phyloP scores from a whole-genome alignment of 2,329 filamentous ascomycete genomes.

The Boeremia exigua region DNA sequence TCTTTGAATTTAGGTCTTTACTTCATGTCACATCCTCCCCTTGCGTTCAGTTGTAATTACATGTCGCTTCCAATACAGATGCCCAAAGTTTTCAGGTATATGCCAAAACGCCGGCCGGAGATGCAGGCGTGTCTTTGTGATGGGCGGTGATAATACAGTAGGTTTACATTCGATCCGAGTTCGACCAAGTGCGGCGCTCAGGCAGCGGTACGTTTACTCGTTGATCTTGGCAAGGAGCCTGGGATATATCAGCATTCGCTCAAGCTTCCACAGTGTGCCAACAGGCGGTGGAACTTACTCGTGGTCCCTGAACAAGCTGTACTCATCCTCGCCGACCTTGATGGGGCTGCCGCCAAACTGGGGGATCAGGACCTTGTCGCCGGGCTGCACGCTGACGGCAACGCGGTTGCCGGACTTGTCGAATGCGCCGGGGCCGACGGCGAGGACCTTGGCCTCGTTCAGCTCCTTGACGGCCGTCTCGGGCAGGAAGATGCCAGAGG shows the following conservation, averaged over 20 bases:
- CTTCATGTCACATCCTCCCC: constrained; percentile 7
- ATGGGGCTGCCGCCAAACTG: constrained; percentile 94
- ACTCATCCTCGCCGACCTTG: constrained; percentile 98
- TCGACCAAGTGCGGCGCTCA: neutral
- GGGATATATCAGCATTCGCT: constrained; percentile 4
- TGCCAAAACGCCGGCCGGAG: constrained; percentile 36
- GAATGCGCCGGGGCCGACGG: constrained; percentile 86
- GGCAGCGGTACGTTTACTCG: constrained; percentile 65
- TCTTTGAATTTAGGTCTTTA: constrained; percentile 22
- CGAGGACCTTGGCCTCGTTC: constrained; percentile 95
- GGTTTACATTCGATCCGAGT: constrained; percentile 24
- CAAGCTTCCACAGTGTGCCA: neutral
- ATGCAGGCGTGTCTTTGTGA: constrained; percentile 38
- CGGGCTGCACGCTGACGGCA: constrained; percentile 78
- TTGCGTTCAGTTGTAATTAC: constrained; percentile 17
- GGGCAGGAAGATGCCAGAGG: constrained; percentile 95
- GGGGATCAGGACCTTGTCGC: constrained; percentile 95
- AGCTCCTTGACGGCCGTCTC: constrained; percentile 97
- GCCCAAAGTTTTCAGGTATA: constrained; percentile 17
- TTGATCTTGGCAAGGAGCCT: constrained; percentile 99
- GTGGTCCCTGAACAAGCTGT: constrained; percentile 92
- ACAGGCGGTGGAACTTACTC: constrained; percentile 71
- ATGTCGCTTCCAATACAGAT: constrained; percentile 24
- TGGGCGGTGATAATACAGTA: constrained; percentile 39
- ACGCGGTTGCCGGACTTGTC: constrained; percentile 91